Evolutionary conservation across 768 basidiomycete genomes (phyloP), one percentile per base, ranked within the genome.

Genomic region (Leucosporidium creatinivorum): DNA sequence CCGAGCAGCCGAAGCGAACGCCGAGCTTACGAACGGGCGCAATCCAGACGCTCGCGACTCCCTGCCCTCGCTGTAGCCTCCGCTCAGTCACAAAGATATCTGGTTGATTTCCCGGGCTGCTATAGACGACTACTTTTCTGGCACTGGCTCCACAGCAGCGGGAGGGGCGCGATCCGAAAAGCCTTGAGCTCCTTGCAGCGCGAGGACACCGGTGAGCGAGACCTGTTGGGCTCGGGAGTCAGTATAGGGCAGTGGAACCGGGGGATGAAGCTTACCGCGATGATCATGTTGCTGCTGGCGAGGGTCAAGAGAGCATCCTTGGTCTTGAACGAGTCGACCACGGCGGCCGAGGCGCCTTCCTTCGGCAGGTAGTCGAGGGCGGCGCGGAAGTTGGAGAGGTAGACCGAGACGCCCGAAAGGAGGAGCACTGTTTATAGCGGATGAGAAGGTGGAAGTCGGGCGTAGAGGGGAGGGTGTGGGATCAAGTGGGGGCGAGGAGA

Each of bases 121-220:
- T 44, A 44, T 44, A 9, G 39, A 44, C 2, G 3, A 6, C 39
- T 44, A 12, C 39, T 44, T 44, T 15, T 44, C 39, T 13, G 39
- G 39, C 13, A 44, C 39, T 44, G 39, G 39, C 39, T 44, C 39
- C 39, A 44, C 39, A 44, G 39, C 39, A 44, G 39, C 36, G 10
- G 66, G 44, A 0, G 61, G 25, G 7, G 62, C 52, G 12, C 69
- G 61, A 31, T 70, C 69, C 26, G 70, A 66, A 39, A 31, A 71
- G 23, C 66, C 64, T 51, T 71, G 70, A 5, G 70, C 70, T 36
- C 60, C 70, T 57, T 71, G 70, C 1, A 71, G 56, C n/a, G 64
- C 67, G 39, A 71, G 55, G 21, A 71, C 70, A 10, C 70, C 70
- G 19, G 70, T 68, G 17, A 71, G 51, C 12, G 66, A 65, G 64